phyloP scores from a whole-genome alignment of 345 rosid species.

The Citrus hindsii region DNA sequence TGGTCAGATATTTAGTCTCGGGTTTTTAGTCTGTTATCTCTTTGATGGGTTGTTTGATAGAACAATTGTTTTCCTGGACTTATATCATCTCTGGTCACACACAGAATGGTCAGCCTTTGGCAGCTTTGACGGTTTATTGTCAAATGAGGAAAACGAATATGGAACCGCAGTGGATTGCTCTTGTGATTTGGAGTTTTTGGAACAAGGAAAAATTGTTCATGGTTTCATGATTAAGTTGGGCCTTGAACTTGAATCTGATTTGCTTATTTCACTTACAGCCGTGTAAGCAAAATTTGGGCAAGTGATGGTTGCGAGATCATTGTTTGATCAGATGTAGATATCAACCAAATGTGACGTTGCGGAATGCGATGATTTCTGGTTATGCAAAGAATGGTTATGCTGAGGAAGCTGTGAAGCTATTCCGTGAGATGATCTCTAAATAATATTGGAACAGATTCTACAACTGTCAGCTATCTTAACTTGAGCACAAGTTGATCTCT shows the following conservation, averaged over 20 bases:
- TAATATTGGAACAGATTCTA: conserved; percentile 44
- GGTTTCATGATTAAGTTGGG: conserved; percentile 55
- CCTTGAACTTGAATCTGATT: conserved; percentile 63
- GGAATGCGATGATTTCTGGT: conserved; percentile 83
- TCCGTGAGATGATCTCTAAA: conserved; percentile 40
- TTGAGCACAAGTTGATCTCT: conserved; percentile 63
- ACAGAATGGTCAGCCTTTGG: conserved; percentile 59
- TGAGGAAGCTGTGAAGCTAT: conserved; percentile 51
- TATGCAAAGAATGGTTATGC: conserved; percentile 67
- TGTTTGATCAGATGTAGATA: conserved; percentile 47
- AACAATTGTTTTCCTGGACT: conserved; percentile 64
- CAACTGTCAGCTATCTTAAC: conserved; percentile 56
- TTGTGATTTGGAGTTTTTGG: conserved; percentile 51
- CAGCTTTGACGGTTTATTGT: conserved; percentile 51
- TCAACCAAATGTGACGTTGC: conserved; percentile 57
- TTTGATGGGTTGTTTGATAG: conserved; percentile 46
- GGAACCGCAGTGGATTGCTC: conserved; percentile 60
- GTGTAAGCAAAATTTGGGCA: conserved; percentile 74
- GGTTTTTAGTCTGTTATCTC: conserved; percentile 18
- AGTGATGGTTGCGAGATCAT: conserved; percentile 42
- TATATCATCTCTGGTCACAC: conserved; percentile 64
- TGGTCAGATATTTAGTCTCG: conserved; percentile 54
- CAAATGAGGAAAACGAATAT: conserved; percentile 47
- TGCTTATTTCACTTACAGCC: conserved; percentile 60
- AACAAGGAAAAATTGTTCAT: conserved; percentile 54